Base-by-base conservation (phyloP, 2,329 filamentous ascomycete species). In the Hymenoscyphus fructigenus region DNA sequence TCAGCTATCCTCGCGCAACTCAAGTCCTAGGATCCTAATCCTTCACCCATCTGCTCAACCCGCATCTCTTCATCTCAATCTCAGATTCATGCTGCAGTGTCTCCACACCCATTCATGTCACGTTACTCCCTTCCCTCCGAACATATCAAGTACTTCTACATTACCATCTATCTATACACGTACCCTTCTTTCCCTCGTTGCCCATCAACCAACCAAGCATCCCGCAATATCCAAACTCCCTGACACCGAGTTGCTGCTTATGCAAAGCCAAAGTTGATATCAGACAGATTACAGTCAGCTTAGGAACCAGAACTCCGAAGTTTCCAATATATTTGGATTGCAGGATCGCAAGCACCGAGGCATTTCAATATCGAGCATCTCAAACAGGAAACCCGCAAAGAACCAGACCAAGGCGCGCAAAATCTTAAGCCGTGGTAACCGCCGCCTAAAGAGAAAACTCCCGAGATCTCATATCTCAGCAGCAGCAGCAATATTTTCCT, bases 101-200 rank as follows among this genome's bases (percentile, higher is more conserved):
- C 55, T 59, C 68, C 66, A 67, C 68, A 66, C 64, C 36, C 28
- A 63, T 64, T 64, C 61, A 36, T 60, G 65, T 70, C 68, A 70
- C 68, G 65, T 68, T 68, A 62, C 60, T 62, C 20, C 23, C 47
- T 17, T 50, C 38, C 26, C 29, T 32, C 38, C 23, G 23, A 15
- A 10, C 36, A 44, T 47, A 47, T 50, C 58, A 60, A 60, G 38
- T 56, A 32, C 53, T 41, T 23, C 57, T 60, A 50, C 28, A 50
- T 50, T 50, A 34, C 38, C 14, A 47, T 34, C n/a, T 20, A 41
- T 32, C 23, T 41, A 32, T 26, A 47, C 36, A 23, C 57, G n/a
- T 59, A 38, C 20, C 5, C 15, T 15, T 56, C 47, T 20, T 32
- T 10, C 44, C 9, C 44, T 50, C 17, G 6, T n/a, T 50, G 6